Percentiles rank a stretch among this genome's conserved stretches.
Evolutionary conservation across 2,329 filamentous ascomycete species (phyloP).

Genomic region (Neospermospora avenae): DNA sequence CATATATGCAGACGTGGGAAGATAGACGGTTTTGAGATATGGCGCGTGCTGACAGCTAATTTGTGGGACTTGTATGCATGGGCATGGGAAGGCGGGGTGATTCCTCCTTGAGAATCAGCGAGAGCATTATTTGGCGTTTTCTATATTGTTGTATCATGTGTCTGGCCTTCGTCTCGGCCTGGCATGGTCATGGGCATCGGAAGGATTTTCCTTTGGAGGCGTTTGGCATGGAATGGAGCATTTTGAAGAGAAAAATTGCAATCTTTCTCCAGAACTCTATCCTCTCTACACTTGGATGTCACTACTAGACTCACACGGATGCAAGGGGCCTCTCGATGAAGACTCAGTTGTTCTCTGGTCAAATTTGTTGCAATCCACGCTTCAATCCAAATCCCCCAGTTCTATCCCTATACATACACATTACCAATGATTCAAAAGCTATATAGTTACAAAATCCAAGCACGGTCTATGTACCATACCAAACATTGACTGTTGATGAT

Average conservation of each 20-base stretch:
- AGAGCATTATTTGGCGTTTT: constrained; percentile 5
- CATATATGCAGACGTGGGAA: not conserved
- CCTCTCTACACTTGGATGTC: too few species aligned
- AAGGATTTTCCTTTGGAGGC: not conserved
- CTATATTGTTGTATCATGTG: constrained; percentile 8
- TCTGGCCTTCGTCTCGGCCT: constrained; percentile 3
- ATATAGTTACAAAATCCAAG: too few species aligned
- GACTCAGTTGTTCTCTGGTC: too few species aligned
- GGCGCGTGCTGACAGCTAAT: not conserved
- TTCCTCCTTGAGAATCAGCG: not conserved
- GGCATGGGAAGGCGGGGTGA: constrained; percentile 4
- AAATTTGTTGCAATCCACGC: too few species aligned
- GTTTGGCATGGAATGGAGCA: not conserved
- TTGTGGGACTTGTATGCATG: constrained; percentile 6
- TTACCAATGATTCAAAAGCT: too few species aligned
- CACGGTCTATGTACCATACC: too few species aligned
- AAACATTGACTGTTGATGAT: too few species aligned
- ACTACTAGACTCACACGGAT: too few species aligned
- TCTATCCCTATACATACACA: too few species aligned
- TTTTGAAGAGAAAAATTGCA: not conserved
- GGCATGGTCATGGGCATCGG: constrained; percentile 4
- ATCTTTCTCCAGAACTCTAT: not conserved
- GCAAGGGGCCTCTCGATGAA: too few species aligned
- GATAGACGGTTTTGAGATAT: not conserved
- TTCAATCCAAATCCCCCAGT: too few species aligned